These are phyloP conservation scores for Claviceps quebecensis DNA, from an alignment of 2,329 filamentous ascomycete species.

Conservation along the genomic window DNA sequence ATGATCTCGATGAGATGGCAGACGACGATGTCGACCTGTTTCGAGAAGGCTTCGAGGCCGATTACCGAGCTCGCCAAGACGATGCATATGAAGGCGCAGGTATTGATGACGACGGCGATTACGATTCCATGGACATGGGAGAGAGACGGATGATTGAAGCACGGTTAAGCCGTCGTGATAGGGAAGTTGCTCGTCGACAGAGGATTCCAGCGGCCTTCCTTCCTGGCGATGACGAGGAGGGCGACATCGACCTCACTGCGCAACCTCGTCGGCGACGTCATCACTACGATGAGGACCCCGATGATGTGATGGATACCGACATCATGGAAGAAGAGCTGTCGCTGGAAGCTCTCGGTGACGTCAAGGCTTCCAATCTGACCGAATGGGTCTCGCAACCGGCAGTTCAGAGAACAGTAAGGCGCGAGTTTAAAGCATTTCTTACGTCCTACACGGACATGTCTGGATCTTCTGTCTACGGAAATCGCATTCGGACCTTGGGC, in stretches of 20 bases:
- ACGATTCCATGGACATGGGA: conserved; percentile 52
- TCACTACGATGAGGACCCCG: conserved; percentile 85
- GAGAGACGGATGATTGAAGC: conserved; percentile 57
- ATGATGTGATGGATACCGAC: conserved; percentile 82
- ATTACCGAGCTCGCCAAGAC: conserved; percentile 53
- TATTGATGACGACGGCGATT: conserved; percentile 67
- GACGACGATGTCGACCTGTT: conserved; percentile 73
- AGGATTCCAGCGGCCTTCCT: conserved; percentile 61
- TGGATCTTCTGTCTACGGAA: conserved; percentile 86
- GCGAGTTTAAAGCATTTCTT: conserved; percentile 94
- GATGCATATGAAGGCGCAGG: conserved; percentile 58
- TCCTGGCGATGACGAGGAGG: conserved; percentile 72
- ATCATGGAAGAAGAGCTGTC: conserved; percentile 94
- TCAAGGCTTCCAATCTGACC: conserved; percentile 83
- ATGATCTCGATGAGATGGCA: conserved; percentile 68
- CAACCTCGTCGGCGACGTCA: conserved; percentile 77
- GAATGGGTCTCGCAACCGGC: conserved; percentile 89
- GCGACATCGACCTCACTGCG: conserved; percentile 68
- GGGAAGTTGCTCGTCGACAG: conserved; percentile 52
- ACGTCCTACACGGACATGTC: conserved; percentile 89
- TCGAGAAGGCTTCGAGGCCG: conserved; percentile 56
- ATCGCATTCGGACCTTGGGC: conserved; percentile 86
- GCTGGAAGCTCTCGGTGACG: conserved; percentile 77
- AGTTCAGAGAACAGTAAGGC: conserved; percentile 83
- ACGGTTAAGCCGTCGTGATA: conserved; percentile 59